Evolutionary conservation across 2,329 filamentous ascomycete genomes (phyloP).

Genomic region (Xylaria multiplex): DNA sequence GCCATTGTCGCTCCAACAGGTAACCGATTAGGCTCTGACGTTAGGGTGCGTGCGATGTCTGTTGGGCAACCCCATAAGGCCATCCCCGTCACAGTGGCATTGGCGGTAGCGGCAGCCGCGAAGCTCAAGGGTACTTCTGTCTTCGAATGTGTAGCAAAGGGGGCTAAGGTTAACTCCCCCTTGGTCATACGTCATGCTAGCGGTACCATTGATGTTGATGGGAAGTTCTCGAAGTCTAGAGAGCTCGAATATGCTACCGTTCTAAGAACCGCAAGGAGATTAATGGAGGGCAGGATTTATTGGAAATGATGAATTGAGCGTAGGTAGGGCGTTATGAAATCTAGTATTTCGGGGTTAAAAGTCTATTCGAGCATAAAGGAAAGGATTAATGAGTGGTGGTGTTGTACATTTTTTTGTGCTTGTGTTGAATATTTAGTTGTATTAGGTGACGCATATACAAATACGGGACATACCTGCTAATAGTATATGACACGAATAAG

Average conservation of each 20-base stretch:
- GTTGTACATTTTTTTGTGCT: too few species aligned
- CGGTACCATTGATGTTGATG: neutral
- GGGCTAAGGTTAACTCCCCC: neutral
- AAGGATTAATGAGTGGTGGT: neutral
- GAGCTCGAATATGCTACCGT: conserved; percentile 6
- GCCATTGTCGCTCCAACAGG: conserved; percentile 54
- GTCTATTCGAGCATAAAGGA: too few species aligned
- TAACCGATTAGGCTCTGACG: conserved; percentile 31
- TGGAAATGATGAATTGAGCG: conserved; percentile 2
- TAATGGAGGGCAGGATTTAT: conserved; percentile 3
- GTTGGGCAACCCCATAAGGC: conserved; percentile 59
- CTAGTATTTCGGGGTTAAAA: too few species aligned
- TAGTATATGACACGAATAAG: too few species aligned
- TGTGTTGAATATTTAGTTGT: too few species aligned
- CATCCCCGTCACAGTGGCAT: conserved; percentile 54
- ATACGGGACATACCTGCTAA: too few species aligned
- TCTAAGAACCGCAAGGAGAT: neutral
- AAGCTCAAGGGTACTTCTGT: conserved; percentile 43
- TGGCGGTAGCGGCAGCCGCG: conserved; percentile 54
- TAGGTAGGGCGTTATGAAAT: too few species aligned
- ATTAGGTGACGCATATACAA: too few species aligned
- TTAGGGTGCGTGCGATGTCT: conserved; percentile 58
- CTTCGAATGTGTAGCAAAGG: neutral
- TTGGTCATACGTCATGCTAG: conserved; percentile 4
- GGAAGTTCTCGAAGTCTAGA: neutral